Evolutionary conservation across 805 yeast genomes (phyloP), one percentile per base, ranked within the genome.

Genomic region (Priceomyces haplophilus): DNA sequence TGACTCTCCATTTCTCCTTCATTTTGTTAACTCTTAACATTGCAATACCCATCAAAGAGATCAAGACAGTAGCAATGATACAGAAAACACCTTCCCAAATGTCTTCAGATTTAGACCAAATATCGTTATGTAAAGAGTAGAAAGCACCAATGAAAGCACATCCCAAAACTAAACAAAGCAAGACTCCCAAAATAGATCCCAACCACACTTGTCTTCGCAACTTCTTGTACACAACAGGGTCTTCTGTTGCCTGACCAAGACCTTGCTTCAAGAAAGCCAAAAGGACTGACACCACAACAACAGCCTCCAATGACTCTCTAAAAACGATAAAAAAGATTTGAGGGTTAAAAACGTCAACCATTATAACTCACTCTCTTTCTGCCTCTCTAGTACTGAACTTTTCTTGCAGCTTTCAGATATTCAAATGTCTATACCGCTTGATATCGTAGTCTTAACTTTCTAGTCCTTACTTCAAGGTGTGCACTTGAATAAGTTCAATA

Each of bases 11-110:
- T 72, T 91, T 91, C 53, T 81, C 91, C 70, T 88, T 89, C 96
- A 90, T 88, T 74, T 90, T 89, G 74, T 90, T 90, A 65, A 91
- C 77, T 68, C 98, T 81, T 59, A 91, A 78, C 96, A 91, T 87
- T 44, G 97, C 96, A 58, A 91, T 78, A 64, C 99, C 98, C 97
- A 91, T 90, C 55, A 85, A 55, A 10, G 97, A 79, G 59, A 91
- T 91, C 80, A 91, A 79, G 37, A 87, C 69, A 0, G 96, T 80
- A 2, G 98, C 99, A 63, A 91, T 82, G 52, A 91, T 69, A 67
- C 95, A 87, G 62, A 91, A 89, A 44, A 88, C 74, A 72, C 97
- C 98, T 76, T 91, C 99, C 98, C 98, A 91, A 44, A 91, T 65
- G 63, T 91, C 97, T 64, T 91, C 99, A 16, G 96, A 81, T 10